Percentiles rank a stretch among this genome's conserved stretches.
Conservation (phyloP, 306 rosid genomes). For the Mimosa pudica region DNA sequence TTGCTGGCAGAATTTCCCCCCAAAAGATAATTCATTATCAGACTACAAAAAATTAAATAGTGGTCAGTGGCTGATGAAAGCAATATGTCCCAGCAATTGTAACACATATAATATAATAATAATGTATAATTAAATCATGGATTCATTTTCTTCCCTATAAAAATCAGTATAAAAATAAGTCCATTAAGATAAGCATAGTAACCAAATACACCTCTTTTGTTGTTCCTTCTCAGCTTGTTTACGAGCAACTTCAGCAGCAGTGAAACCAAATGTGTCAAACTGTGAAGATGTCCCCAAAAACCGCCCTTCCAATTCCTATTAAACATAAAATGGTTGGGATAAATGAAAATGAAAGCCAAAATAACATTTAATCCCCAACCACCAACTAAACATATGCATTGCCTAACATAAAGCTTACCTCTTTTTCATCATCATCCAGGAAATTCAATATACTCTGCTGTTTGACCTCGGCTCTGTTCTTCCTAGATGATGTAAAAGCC, state of each 20-base stretch:
- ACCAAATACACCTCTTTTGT: constrained; percentile 65
- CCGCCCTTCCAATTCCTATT: constrained; percentile 82
- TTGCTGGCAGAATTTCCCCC: neutral
- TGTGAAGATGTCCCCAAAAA: constrained; percentile 77
- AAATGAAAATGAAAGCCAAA: constrained; percentile 19
- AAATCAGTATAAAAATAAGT: neutral
- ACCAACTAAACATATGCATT: constrained; percentile 8
- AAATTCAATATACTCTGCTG: constrained; percentile 80
- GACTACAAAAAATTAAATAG: neutral
- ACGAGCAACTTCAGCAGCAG: constrained; percentile 83
- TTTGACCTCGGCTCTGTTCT: constrained; percentile 86
- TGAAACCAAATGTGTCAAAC: constrained; percentile 93
- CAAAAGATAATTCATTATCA: neutral
- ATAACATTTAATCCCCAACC: constrained; percentile 17
- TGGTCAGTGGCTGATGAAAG: neutral
- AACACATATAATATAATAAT: neutral
- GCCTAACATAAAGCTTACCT: constrained; percentile 54
- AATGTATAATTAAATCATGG: constrained; percentile 7
- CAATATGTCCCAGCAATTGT: neutral
- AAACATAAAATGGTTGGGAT: constrained; percentile 26
- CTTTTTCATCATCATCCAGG: constrained; percentile 91
- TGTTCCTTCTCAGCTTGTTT: constrained; percentile 94
- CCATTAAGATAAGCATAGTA: neutral
- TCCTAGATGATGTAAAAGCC: constrained; percentile 85
- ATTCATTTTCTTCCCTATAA: neutral